Base-by-base conservation (phyloP, 208 protist genomes). In the Crithidia expoeki region DNA sequence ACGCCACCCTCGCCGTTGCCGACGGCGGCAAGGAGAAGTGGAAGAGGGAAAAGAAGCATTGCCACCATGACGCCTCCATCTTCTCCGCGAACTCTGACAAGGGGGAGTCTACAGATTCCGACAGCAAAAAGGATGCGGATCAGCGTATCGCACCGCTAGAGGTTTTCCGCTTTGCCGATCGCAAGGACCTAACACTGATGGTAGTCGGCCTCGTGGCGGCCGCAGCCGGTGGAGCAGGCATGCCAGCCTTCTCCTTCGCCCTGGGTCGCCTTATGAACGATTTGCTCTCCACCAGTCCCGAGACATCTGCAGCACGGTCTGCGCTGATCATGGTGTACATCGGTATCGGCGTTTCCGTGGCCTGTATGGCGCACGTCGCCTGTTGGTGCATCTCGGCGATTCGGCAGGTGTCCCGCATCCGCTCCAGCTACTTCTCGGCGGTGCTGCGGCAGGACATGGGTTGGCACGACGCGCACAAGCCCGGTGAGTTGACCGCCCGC, bases 401-500 rank as follows among this genome's bases (percentile, higher is more conserved):
- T 5, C 85, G 86, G 19, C 89, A 95, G 72, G 78, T 87, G n/a
- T 47, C 68, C 9, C 76, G 71, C 62, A 80, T 95, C 50, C 86
- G 85, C 33, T 11, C 62, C 42, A 19, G n/a, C 47, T 94, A 83
- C 72, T 91, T 94, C 55, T 52, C 58, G 32, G 79, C 89, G 9
- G 72, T 83, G 40, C 74, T 97, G 68, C 84, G 90, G 11, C 93
- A 97, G 68, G 90, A 97, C 55, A 93, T 94, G 23, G 87, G 86
- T 30, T 97, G 88, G 88, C 90, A 94, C 73, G 93, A 95, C 58
- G 78, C 61, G 32, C 83, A 91, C 71, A 89, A 71, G 27, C 76
- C 87, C 23, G 88, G 85, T 17, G 81, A 79, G 58, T 74, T 94
- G 40, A 90, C 90, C 9, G 82, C 85, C 14, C 86, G 86, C 65